phyloP scores from a whole-genome alignment of 2,329 filamentous ascomycete genomes.

The Phoma sp. region DNA sequence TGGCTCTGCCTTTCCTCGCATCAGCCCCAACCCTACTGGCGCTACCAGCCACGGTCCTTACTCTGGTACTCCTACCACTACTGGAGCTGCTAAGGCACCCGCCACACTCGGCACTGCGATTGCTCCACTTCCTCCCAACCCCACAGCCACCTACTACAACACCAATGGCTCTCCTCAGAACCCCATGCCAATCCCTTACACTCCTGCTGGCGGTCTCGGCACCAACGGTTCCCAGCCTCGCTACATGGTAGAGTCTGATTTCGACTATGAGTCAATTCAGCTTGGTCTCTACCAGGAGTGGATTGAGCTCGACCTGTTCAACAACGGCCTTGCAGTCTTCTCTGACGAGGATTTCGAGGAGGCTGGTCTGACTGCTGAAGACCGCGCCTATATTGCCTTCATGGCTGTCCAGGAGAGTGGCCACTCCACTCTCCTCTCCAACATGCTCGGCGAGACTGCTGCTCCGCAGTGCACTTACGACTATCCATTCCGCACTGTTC shows the following conservation, averaged over 20 bases:
- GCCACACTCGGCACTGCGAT: slow-evolving; percentile 64
- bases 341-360: slow-evolving; percentile 71
- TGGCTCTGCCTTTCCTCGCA: slow-evolving; percentile 50
- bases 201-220: slow-evolving; percentile 71
- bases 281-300: slow-evolving; percentile 81
- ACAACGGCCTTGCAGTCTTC: slow-evolving; percentile 74
- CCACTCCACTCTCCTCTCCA: slow-evolving; percentile 76
- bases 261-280: slow-evolving; percentile 79
- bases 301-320: slow-evolving; percentile 84
- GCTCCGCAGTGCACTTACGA: slow-evolving; percentile 80
- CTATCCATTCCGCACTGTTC: slow-evolving; percentile 76
- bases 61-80: slow-evolving; percentile 70
- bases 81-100: slow-evolving; percentile 67
- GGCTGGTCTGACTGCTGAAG: slow-evolving; percentile 71
- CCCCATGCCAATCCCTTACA: slow-evolving; percentile 73
- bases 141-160: slow-evolving; percentile 72
- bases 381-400: slow-evolving; percentile 73
- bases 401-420: slow-evolving; percentile 81
- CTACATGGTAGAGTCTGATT: slow-evolving; percentile 80
- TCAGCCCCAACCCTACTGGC: slow-evolving; percentile 60
- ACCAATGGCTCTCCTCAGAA: slow-evolving; percentile 71
- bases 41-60: slow-evolving; percentile 73
- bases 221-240: slow-evolving; percentile 79
- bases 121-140: slow-evolving; percentile 61
- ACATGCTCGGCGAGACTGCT: slow-evolving; percentile 75